These are phyloP conservation scores for Colletotrichum horii DNA, from an alignment of 2,329 filamentous ascomycete genomes.

Conservation along the genomic window DNA sequence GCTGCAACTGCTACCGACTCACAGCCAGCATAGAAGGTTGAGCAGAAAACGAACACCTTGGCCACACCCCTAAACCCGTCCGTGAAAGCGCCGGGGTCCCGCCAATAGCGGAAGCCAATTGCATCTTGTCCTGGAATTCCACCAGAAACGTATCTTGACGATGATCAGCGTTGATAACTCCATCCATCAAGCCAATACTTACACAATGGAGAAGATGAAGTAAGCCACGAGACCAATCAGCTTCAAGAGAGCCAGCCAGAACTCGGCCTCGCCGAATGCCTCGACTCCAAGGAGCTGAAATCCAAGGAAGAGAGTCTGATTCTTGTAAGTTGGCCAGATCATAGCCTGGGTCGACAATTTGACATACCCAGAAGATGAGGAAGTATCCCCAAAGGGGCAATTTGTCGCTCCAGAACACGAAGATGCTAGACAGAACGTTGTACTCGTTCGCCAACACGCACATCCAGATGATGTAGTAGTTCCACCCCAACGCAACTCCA, in stretches of 20 bases:
- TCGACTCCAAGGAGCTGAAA: constrained; percentile 76
- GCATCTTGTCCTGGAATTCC: constrained; percentile 63
- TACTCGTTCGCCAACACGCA: constrained; percentile 73
- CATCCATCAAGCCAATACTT: constrained; percentile 19
- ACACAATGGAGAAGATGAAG: constrained; percentile 75
- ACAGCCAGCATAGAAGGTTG: constrained; percentile 74
- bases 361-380: constrained; percentile 70
- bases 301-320: constrained; percentile 60
- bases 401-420: constrained; percentile 68
- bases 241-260: constrained; percentile 79
- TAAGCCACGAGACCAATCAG: constrained; percentile 72
- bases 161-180: neutral
- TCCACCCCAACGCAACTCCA: constrained; percentile 73
- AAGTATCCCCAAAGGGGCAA: constrained; percentile 72
- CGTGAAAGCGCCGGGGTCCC: constrained; percentile 71
- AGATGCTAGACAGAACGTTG: constrained; percentile 70
- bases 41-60: constrained; percentile 72
- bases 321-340: neutral
- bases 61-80: constrained; percentile 71
- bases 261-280: constrained; percentile 80
- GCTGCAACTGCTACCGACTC: constrained; percentile 68
- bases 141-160: constrained; percentile 63
- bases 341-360: neutral
- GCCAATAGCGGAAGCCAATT: constrained; percentile 76
- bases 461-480: constrained; percentile 73